Conservation (phyloP, 176 grass and related monocot genomes). For the Puccinellia tenuiflora region DNA sequence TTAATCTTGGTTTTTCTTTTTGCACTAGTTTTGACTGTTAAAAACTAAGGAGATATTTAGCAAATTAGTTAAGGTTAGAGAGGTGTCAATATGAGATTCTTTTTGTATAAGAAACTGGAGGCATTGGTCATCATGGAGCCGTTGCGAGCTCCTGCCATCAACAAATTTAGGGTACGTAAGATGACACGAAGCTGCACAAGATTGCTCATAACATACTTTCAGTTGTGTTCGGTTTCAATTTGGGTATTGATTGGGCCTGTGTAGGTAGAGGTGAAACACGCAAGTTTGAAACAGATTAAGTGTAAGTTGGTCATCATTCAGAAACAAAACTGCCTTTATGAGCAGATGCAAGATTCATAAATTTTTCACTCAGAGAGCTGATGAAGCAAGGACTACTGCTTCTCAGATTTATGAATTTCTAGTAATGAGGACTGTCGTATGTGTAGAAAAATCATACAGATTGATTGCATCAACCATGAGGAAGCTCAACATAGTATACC, state of each 20-base stretch:
- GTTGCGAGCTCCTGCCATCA: not conserved
- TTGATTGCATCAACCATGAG: constrained; percentile 15
- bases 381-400: not conserved
- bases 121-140: not conserved
- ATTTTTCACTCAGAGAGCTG: not conserved
- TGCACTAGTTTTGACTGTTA: not conserved
- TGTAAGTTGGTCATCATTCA: not conserved
- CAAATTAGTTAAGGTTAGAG: not conserved
- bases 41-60: not conserved
- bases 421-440: not conserved
- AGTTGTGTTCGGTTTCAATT: not conserved
- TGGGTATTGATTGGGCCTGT: not conserved
- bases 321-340: not conserved
- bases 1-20: not conserved
- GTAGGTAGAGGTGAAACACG: not conserved
- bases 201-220: not conserved
- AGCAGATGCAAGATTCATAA: not conserved
- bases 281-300: not conserved
- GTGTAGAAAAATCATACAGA: not conserved
- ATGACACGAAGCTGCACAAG: not conserved
- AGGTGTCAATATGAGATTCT: not conserved
- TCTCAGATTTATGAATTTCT: not conserved
- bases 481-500: constrained; percentile 33
- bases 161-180: not conserved
- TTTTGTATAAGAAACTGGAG: not conserved